A percentile compares a stretch with the other conserved stretches of the same genome.
Evolutionary conservation across 163 green algal species (phyloP).

Genomic region (Prototheca stagnorum): DNA sequence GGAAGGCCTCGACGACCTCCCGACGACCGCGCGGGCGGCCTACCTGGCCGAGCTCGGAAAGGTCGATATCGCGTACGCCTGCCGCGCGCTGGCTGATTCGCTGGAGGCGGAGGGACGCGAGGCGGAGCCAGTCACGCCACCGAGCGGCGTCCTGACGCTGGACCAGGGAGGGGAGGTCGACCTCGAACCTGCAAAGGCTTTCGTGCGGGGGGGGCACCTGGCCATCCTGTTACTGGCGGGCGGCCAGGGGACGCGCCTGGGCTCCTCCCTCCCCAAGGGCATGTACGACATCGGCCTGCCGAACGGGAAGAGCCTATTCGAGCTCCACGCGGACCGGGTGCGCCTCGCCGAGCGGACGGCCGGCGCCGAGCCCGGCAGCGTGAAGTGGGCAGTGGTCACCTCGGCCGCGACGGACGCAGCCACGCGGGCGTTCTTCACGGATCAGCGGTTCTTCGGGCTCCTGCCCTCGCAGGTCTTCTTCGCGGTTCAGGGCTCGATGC

Average conservation of each 20-base stretch:
- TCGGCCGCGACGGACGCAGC: conserved; percentile 62
- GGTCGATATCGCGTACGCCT: too few species aligned
- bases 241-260: conserved; percentile 88
- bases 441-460: conserved; percentile 58
- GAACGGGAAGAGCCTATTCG: conserved; percentile 80
- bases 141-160: too few species aligned
- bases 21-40: too few species aligned
- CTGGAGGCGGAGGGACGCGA: too few species aligned
- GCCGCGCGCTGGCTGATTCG: too few species aligned
- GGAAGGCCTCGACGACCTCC: too few species aligned
- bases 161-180: too few species aligned
- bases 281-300: conserved; percentile 93
- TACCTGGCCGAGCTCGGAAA: too few species aligned
- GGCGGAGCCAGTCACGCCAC: too few species aligned
- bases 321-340: conserved; percentile 76
- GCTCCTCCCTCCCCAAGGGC: conserved; percentile 69
- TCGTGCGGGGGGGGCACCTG: too few species aligned
- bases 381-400: conserved; percentile 39
- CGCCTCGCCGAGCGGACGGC: conserved; percentile 50
- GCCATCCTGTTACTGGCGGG: conserved; percentile 81
- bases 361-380: neutral
- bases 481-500: conserved; percentile 66
- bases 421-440: conserved; percentile 58
- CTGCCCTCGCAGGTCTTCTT: conserved; percentile 51
- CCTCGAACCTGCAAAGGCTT: too few species aligned